These are phyloP conservation scores for Scutellaria galericulata DNA, from an alignment of 257 asterid genomes.

Conservation along the genomic window DNA sequence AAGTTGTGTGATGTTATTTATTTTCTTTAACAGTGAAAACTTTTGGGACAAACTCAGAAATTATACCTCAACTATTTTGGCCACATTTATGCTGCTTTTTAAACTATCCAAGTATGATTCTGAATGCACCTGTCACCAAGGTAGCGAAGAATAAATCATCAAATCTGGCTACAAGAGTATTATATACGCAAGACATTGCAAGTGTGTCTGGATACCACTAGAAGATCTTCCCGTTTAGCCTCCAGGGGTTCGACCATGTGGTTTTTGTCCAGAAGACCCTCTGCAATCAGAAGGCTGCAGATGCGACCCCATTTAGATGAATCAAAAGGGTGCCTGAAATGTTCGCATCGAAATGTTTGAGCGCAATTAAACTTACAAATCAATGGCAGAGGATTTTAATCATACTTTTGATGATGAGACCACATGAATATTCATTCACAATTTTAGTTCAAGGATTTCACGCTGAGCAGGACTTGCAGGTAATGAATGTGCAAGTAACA, in stretches of 20 bases:
- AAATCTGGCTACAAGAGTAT: conserved; percentile 18
- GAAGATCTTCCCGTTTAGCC: conserved; percentile 86
- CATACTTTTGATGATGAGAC: not conserved
- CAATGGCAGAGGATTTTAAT: conserved; percentile 5
- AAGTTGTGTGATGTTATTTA: conserved; percentile 1
- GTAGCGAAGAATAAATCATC: conserved; percentile 26
- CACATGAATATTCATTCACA: not conserved
- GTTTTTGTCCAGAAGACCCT: conserved; percentile 65
- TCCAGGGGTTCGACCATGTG: conserved; percentile 82
- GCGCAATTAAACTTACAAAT: conserved; percentile 1
- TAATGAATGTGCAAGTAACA: not conserved
- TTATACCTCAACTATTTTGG: conserved; percentile 82
- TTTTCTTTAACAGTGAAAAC: not conserved
- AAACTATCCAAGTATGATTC: conserved; percentile 76
- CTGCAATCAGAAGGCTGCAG: conserved; percentile 69
- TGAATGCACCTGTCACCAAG: conserved; percentile 79
- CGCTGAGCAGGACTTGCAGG: not conserved
- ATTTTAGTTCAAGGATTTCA: not conserved
- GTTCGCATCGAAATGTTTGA: conserved; percentile 29
- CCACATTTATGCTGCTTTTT: conserved; percentile 68
- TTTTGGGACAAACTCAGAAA: conserved; percentile 1
- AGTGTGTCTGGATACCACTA: conserved; percentile 61
- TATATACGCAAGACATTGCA: not conserved
- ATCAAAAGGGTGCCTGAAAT: conserved; percentile 93
- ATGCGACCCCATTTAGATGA: conserved; percentile 98